Evolutionary conservation across 1,284 basidiomycete species (phyloP).

Genomic region (Boletellus dicymbophilus): DNA sequence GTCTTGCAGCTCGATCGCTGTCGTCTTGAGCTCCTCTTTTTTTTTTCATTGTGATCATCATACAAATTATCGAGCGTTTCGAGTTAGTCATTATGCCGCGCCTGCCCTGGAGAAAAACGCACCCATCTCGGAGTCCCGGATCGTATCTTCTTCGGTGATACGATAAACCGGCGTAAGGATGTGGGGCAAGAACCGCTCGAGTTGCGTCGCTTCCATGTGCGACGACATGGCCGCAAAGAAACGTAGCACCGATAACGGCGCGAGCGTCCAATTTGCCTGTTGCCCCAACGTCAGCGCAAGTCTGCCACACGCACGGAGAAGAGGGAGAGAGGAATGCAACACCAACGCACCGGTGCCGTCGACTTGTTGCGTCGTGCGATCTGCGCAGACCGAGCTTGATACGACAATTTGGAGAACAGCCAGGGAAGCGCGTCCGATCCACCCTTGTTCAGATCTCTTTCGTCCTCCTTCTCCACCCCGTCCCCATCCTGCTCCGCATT

Average conservation of each 20-base stretch:
- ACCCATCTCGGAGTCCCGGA: constrained; percentile 82
- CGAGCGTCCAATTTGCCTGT: constrained; percentile 73
- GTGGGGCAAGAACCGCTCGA: constrained; percentile 78
- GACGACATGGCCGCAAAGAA: constrained; percentile 94
- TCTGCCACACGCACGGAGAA: neutral
- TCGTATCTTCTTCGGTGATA: constrained; percentile 82
- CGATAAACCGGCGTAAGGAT: constrained; percentile 89
- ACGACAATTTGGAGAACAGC: constrained; percentile 94
- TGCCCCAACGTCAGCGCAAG: neutral
- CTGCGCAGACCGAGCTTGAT: constrained; percentile 78
- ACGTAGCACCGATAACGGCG: constrained; percentile 80
- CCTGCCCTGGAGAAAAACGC: constrained; percentile 32
- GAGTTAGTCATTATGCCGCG: neutral
- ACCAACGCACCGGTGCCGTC: constrained; percentile 43
- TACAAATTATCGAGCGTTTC: too few relatives aligned
- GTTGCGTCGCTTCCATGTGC: constrained; percentile 56
- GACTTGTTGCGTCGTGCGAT: constrained; percentile 64
- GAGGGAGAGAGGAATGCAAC: neutral
- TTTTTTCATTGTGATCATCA: too few relatives aligned
- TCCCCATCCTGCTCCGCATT: constrained; percentile 18
- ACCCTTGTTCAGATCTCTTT: constrained; percentile 26
- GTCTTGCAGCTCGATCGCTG: constrained; percentile 86
- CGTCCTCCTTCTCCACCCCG: constrained; percentile 19
- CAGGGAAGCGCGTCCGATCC: constrained; percentile 76
- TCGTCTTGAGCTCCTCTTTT: constrained; percentile 66